Base-by-base conservation (phyloP, 257 asterid species). In the Fraxinus quadrangulata region DNA sequence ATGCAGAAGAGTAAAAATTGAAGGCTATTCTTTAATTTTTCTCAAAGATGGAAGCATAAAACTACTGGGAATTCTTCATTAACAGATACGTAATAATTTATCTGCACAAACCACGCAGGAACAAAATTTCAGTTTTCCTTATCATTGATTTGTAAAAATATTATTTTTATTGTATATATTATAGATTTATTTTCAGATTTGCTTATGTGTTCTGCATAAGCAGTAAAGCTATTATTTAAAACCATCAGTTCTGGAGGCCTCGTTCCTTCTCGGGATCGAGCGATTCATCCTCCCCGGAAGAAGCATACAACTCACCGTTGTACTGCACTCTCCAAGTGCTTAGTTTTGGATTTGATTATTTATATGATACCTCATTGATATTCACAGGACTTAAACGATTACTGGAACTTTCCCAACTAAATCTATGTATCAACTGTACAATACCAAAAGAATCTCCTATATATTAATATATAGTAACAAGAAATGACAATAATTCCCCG, bases 391-490 rank as follows among this genome's bases (percentile, higher is more conserved):
- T 39, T 6, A 40, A 40, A 40, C 3, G 14, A 40, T 40, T 9
- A 40, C 11, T 9, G 47, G 39, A 36, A 37, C 40, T 37, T 77
- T 31, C 34, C 42, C 69, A 79, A 75, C 67, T 74, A 67, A 33
- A 80, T 71, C 70, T 39, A 21, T 21, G 78, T 69, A 80, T 72
- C 81, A 80, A 67, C 85, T 85, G 65, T 85, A 82, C 82, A 85
- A 30, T 74, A 70, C 39, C 80, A 71, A 80, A 83, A 82, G 86
- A 79, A 82, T 77, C 75, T 13, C 67, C 73, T 34, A 33, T 39
- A 49, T 79, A 68, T 34, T 26, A 26, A 33, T 39, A 49, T 79
- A 68, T 34, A 80, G 76, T 61, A 1, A 80, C 80, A 80, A 75
- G 67, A 72, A 37, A 39, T 26, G 31, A 23, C 67, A 59, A 59